Evolutionary conservation across 768 basidiomycete species (phyloP), one percentile per base, ranked within the genome.

Genomic region (Collybia sp.): DNA sequence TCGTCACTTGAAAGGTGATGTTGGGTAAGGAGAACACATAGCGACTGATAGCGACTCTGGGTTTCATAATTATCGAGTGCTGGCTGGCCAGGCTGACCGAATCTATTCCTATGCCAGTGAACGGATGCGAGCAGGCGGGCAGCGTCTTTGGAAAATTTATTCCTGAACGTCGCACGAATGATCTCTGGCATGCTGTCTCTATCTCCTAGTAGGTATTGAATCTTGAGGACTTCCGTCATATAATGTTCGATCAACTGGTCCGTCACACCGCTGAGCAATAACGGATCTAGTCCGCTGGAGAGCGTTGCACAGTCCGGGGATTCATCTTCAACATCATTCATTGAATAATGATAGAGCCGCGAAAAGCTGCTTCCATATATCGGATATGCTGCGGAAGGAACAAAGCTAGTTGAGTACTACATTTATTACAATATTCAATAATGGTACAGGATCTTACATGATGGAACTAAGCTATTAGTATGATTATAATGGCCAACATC

Each of bases 381-480:
- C 31, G 61, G 64, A 1, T 17, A 38, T 9, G 43, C 35, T 31
- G n/a, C n/a, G n/a, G 52, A 42, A 38, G 50, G 44, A 42, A 56
- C 51, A 52, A 49, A 52, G 47, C 50, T 43, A 18, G 70, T 82
- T 83, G 78, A 83, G 79, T 69, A 77, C 71, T 75, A 74, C 80
- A 82, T 79, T 79, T 76, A 80, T 75, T 75, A 77, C 71, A 68
- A 71, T 68, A 75, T 73, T 81, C 71, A 81, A 75, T 80, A 80
- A 58, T 71, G 75, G 76, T 83, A 83, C 82, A 77, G 67, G 58
- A 65, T 77, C 83, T 85, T 85, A 85, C 83, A 82, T 76, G 77
- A 65, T 65, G 25, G 25, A 25, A 76, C 79, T 80, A 82, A 67
- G 69, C 72, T 79, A 82, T 62, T 68, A 63, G 66, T 44, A 40